Base-by-base conservation (phyloP, 345 rosid genomes). In the Gossypium stocksii region DNA sequence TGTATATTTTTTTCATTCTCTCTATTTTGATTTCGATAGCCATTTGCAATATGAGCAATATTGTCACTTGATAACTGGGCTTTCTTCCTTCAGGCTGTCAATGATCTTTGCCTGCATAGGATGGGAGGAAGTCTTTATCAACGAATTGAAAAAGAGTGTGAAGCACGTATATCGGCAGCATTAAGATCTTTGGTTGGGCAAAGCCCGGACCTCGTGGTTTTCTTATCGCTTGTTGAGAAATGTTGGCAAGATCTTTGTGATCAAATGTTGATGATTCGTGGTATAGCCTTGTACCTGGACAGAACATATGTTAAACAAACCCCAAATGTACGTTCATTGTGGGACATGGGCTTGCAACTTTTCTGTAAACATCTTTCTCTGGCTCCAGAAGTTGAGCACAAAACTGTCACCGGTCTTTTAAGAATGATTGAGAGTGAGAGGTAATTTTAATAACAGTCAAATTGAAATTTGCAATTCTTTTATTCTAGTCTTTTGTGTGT, bases 291-390 rank as follows among this genome's bases (percentile, higher is more conserved):
- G 86, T 82, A 83, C 81, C 85, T 95, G 16, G 99, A 95, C 83
- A 87, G 97, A 80, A 93, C 94, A 52, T 93, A 93, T 77, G 98
- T 93, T 74, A 95, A 93, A 82, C 98, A 89, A 79, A 91, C 86
- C 77, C 87, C 94, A 62, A 88, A 83, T 83, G 90, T 91, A 60
- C 89, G 90, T 19, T 95, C 98, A 0, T 77, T 95, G 72, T 95
- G 99, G 99, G 98, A 93, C 82, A 93, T 93, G 99, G 99, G 99
- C 71, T 84, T 95, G 89, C 98, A 90, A 70, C 97, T 95, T 77
- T 95, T 93, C 80, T 84, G 94, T 61, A 93, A 91, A 84, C 90
- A 89, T 85, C 97, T 94, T 80, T 86, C 94, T 73, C 66, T 90
- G 75, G 86, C 86, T 74, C 81, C 85, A 25, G 98, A 92, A 83